Evolutionary conservation across 2,329 filamentous ascomycete species (phyloP), one percentile per base, ranked within the genome.

Genomic region (Elsinoe perseae): DNA sequence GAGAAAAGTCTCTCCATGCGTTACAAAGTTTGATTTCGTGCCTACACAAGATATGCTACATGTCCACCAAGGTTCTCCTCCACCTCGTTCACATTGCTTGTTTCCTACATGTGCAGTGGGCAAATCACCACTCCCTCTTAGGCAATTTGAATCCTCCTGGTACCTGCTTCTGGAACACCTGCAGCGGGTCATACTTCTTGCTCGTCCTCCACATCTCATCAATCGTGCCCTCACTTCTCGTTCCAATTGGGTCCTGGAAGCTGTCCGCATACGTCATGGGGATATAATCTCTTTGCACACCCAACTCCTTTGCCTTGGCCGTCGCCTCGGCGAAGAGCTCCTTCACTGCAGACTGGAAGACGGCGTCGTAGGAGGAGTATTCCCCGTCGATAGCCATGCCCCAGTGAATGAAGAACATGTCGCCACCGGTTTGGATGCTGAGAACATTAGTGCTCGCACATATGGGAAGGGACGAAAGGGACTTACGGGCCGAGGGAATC

Each of bases 131-230:
- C 23, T 28, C 52, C 34, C 10, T 20, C 52, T 44, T 42, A 18
- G 34, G 38, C 46, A 63, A 56, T 57, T 65, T 64, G 57, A 61
- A 63, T 21, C 56, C 54, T 25, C 63, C 63, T 9, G 63, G 62
- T 32, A 58, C 48, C 54, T 61, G 54, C 48, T 59, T 61, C 56
- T 62, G 57, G 50, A 65, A 64, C 21, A 63, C 59, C n/a, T 58
- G 46, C 42, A 58, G 36, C 10, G 63, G 61, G 55, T 63, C 63
- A 44, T 61, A 62, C 48, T 58, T 59, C 61, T 59, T 63, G 55
- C 66, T 69, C 7, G 68, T 65, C 6, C 52, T 57, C 61, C 61
- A 60, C 62, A 72, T 56, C 43, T 57, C 42, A 10, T 53, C 54
- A 14, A 61, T 58, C 10, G 54, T 43, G 10, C 52, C 53, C 52